Base-by-base conservation (phyloP, 352 stramenopile genomes). In the Pilasporangium apinafurcum region DNA sequence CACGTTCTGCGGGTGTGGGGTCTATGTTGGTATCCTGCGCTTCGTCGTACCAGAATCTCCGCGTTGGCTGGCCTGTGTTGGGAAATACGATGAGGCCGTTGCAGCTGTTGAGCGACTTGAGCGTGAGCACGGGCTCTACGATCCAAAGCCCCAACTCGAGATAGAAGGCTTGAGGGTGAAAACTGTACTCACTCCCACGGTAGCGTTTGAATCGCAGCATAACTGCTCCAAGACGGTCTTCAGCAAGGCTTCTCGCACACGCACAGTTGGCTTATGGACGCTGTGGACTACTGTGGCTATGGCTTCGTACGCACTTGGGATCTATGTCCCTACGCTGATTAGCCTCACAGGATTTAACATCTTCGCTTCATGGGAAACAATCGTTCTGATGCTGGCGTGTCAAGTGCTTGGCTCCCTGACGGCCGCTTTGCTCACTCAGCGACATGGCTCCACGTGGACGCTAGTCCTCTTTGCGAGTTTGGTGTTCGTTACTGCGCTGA, bases 1-100 rank as follows among this genome's bases (percentile, higher is more conserved):
- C n/a, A 30, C 10, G 3, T 35, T 36, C 40, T 26, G 26, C 12
- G 28, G 22, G 6, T 27, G 27, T 12, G 18, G 35, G 10, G 16
- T 18, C 1, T 47, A 47, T 14, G 20, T 33, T 17, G 34, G 12
- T 10, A 37, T 28, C 5, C 18, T 24, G 25, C 54, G 27, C 47
- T 25, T 9, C 8, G 30, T 7, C 26, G 36, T 41, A 5, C 48
- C 31, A 35, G 33, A 47, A n/a, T 47, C 40, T 8, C 40, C 40
- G 2, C 35, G 37, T n/a, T 47, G 40, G 40, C 40, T 47, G 10
- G 40, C 40, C 5, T 29, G 17, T 2, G 28, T n/a, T 4, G 40
- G 40, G 4, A 18, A 21, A n/a, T 24, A 59, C 28, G 41, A 51
- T 32, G 27, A 41, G 21, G 22, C 39, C 35, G 12, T 62, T n/a